A percentile compares a stretch with the other conserved stretches of the same genome.
phyloP scores from a whole-genome alignment of 2,329 filamentous ascomycete species.

The Diaporthe capsici region DNA sequence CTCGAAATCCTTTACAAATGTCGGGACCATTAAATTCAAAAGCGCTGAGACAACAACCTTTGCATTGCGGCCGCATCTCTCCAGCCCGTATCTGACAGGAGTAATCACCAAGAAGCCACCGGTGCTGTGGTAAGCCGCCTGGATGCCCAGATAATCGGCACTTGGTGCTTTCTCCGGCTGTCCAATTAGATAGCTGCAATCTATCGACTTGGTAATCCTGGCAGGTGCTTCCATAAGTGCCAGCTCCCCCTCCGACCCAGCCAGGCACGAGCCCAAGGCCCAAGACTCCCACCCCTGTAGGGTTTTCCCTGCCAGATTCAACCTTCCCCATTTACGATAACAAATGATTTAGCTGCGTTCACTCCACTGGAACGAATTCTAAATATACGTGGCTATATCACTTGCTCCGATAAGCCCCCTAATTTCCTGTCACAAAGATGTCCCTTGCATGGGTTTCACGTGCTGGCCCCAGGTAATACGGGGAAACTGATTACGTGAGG shows the following conservation, averaged over 20 bases:
- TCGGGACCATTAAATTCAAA: background rate
- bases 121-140: background rate
- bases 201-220: background rate
- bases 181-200: background rate
- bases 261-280: background rate
- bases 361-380: background rate
- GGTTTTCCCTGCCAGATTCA: background rate
- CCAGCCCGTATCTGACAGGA: background rate
- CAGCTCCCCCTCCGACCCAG: background rate
- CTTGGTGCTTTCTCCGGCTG: background rate
- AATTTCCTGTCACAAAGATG: no score
- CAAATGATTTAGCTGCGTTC: background rate
- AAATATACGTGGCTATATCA: background rate
- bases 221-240: background rate
- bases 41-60: background rate
- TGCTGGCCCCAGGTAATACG: background rate
- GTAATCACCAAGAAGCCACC: background rate
- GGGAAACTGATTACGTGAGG: background rate
- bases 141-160: constrained; percentile 4
- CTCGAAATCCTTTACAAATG: background rate
- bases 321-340: constrained; percentile 33
- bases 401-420: background rate
- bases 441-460: background rate
- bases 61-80: background rate
- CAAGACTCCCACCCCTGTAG: background rate